Evolutionary conservation across 2,329 filamentous ascomycete genomes (phyloP).

Genomic region (Coniosporium tulheliwenetii): DNA sequence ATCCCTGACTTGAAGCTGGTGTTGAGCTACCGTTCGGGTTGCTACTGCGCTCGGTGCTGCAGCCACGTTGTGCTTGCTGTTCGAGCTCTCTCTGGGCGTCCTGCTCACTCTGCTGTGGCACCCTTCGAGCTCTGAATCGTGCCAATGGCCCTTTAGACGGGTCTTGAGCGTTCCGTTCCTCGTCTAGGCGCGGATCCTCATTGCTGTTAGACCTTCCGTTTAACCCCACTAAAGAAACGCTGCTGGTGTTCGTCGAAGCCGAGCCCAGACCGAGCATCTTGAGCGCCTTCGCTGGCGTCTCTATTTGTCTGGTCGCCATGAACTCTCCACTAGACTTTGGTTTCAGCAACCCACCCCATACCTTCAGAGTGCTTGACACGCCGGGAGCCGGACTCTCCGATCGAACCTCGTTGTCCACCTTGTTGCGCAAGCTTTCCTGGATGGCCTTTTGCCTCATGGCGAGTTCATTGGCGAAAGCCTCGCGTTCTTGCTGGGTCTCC

Average conservation of each 20-base stretch:
- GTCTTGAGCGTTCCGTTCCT: not conserved
- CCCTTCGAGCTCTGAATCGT: not conserved
- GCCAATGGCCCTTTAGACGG: slow-evolving; percentile 7
- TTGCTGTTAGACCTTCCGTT: not conserved
- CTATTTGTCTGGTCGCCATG: slow-evolving; percentile 32
- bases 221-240: slow-evolving; percentile 13
- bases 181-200: slow-evolving; percentile 9
- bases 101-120: slow-evolving; percentile 5
- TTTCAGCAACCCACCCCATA: slow-evolving; percentile 44
- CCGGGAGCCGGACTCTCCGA: slow-evolving; percentile 20
- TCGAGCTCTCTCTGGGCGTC: slow-evolving; percentile 17
- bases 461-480: slow-evolving; percentile 60
- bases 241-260: slow-evolving; percentile 19
- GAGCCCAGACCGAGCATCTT: slow-evolving; percentile 45
- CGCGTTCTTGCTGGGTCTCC: slow-evolving; percentile 39
- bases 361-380: slow-evolving; percentile 29
- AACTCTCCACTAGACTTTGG: slow-evolving; percentile 54
- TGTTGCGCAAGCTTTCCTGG: slow-evolving; percentile 56
- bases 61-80: slow-evolving; percentile 15
- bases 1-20: slow-evolving; percentile 20
- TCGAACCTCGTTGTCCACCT: slow-evolving; percentile 44
- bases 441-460: slow-evolving; percentile 55
- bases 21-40: slow-evolving; percentile 16
- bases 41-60: slow-evolving; percentile 17
- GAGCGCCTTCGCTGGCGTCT: slow-evolving; percentile 37